phyloP scores from a whole-genome alignment of 2,329 filamentous ascomycete genomes.

The Trichoderma atroviride region DNA sequence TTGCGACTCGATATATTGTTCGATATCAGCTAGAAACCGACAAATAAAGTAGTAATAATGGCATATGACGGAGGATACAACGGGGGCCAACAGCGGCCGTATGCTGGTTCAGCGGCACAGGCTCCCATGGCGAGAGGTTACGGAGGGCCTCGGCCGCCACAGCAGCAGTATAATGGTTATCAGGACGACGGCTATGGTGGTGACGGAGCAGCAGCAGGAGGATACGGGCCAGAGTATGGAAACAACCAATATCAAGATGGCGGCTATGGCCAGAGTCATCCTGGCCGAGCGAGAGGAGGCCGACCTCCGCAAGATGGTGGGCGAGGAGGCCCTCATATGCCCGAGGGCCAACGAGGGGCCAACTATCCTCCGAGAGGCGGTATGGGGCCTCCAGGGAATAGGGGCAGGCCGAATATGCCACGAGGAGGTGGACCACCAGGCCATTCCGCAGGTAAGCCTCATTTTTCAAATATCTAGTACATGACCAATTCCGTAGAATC shows the following conservation, averaged over 20 bases:
- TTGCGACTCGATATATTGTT: neutral
- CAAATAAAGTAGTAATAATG: constrained; percentile 41
- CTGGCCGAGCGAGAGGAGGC: constrained; percentile 46
- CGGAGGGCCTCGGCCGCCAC: constrained; percentile 34
- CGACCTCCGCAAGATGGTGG: constrained; percentile 47
- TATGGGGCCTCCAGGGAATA: constrained; percentile 34
- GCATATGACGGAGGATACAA: constrained; percentile 54
- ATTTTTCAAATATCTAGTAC: neutral
- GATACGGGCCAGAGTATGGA: constrained; percentile 44
- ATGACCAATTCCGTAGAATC: neutral
- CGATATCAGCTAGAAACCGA: neutral
- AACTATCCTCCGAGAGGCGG: constrained; percentile 44
- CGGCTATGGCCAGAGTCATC: constrained; percentile 49
- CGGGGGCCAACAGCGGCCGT: constrained; percentile 50
- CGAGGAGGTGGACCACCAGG: constrained; percentile 47
- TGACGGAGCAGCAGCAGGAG: constrained; percentile 33
- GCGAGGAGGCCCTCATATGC: constrained; percentile 44
- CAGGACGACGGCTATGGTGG: constrained; percentile 51
- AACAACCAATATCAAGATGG: constrained; percentile 47
- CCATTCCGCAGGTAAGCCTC: constrained; percentile 45
- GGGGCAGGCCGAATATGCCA: constrained; percentile 35
- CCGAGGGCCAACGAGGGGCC: constrained; percentile 43
- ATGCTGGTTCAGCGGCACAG: constrained; percentile 50
- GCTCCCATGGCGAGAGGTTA: constrained; percentile 45
- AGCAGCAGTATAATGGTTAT: constrained; percentile 50